phyloP scores from a whole-genome alignment of 176 grass and related monocot species.

The Rhynchospora tenuis region DNA sequence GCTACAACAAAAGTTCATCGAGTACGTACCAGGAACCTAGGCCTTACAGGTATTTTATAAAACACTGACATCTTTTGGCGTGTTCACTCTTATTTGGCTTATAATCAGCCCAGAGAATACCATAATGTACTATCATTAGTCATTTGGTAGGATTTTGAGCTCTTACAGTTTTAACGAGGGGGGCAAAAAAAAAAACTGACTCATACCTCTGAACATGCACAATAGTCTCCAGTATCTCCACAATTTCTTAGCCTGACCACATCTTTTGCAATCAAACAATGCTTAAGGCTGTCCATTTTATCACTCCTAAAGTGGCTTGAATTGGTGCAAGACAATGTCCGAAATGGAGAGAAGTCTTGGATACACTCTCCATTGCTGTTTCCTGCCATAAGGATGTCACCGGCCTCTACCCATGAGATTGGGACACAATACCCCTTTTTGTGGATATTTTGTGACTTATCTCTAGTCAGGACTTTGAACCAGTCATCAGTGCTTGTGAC shows the following conservation, averaged over 20 bases:
- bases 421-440: constrained; percentile 82
- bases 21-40: neutral
- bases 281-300: constrained; percentile 35
- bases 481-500: constrained; percentile 60
- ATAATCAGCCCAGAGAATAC: neutral
- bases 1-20: neutral
- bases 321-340: constrained; percentile 29
- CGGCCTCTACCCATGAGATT: constrained; percentile 61
- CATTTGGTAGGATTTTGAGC: neutral
- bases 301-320: constrained; percentile 22
- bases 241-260: constrained; percentile 78
- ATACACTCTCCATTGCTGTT: constrained; percentile 49
- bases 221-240: constrained; percentile 41
- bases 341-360: constrained; percentile 50
- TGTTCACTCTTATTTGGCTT: neutral
- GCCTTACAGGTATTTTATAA: neutral
- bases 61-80: neutral
- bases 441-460: constrained; percentile 36
- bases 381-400: constrained; percentile 47
- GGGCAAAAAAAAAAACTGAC: neutral
- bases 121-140: neutral
- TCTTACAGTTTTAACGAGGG: constrained; percentile 5
- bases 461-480: constrained; percentile 43
- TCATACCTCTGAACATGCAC: constrained; percentile 63
- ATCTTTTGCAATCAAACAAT: constrained; percentile 90